Base-by-base conservation (phyloP, 495 filamentous ascomycete species). In the Aspergillus asperescens region DNA sequence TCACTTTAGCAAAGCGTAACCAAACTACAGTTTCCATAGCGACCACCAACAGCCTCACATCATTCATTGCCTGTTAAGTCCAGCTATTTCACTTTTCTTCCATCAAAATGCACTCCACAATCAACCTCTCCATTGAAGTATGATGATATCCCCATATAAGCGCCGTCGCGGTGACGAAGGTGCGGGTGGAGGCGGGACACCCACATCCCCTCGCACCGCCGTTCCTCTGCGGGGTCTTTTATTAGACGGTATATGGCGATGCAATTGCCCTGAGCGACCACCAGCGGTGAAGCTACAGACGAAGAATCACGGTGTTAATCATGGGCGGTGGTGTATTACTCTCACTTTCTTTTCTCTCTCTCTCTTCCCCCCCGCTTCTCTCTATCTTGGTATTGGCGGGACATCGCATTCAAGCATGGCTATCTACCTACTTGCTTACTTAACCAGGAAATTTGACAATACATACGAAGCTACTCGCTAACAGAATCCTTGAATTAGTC, bases 291-390 rank as follows among this genome's bases (percentile, higher is more conserved):
- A 77, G 13, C 75, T 83, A 39, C 74, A 81, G 54, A 80, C 80
- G 5, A 87, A 80, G 61, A 90, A 87, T 52, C 76, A 79, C n/a
- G 77, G 80, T 0, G 60, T 65, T 32, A 89, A 90, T 59, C 72
- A 83, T 47, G 83, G 83, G n/a, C 63, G 77, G 54, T 79, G 71
- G 62, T 88, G 72, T 76, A 70, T 42, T 51, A 60, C 52, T 39
- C 23, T n/a, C 31, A 22, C 8, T 41, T 35, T 4, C 16, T 25
- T 35, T 1, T 8, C 10, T 25, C 5, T 29, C 15, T 29, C n/a
- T n/a, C n/a, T n/a, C n/a, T n/a, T n/a, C n/a, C n/a, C n/a, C n/a
- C n/a, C n/a, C n/a, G n/a, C n/a, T n/a, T n/a, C n/a, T n/a, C n/a
- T n/a, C n/a, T n/a, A n/a, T n/a, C n/a, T n/a, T n/a, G n/a, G n/a